Conservation (phyloP, 2,329 filamentous ascomycete species). For the Chaetomium globosum region DNA sequence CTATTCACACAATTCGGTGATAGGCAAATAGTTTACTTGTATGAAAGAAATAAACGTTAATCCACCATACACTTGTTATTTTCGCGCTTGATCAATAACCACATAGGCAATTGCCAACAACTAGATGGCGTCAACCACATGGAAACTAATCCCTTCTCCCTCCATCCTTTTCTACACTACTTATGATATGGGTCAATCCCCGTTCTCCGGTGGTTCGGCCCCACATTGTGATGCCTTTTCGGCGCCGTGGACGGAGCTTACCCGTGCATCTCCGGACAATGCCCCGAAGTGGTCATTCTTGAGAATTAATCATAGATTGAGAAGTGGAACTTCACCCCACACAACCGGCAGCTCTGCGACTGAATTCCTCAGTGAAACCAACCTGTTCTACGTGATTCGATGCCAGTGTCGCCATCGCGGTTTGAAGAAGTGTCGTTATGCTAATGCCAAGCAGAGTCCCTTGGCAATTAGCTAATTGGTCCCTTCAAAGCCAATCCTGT, state of each 20-base stretch:
- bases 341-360: background rate
- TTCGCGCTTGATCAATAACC: no score
- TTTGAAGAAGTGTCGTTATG: background rate
- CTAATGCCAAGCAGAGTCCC: constrained; percentile 21
- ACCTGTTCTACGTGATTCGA: background rate
- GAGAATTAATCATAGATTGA: background rate
- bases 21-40: no score
- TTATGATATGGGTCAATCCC: background rate
- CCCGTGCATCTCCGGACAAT: background rate
- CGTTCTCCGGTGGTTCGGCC: constrained; percentile 9
- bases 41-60: no score
- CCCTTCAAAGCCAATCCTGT: constrained; percentile 13
- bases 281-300: background rate
- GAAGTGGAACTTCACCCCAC: background rate
- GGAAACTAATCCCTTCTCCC: background rate
- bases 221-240: constrained; percentile 7
- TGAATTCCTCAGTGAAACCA: background rate
- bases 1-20: no score
- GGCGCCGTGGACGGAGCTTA: constrained; percentile 7
- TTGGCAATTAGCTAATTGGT: constrained; percentile 30
- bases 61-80: no score
- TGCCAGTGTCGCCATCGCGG: background rate
- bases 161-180: background rate
- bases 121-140: no score
- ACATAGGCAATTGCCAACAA: no score